Conservation (phyloP, 1,284 basidiomycete species). For the Testicularia cyperi region DNA sequence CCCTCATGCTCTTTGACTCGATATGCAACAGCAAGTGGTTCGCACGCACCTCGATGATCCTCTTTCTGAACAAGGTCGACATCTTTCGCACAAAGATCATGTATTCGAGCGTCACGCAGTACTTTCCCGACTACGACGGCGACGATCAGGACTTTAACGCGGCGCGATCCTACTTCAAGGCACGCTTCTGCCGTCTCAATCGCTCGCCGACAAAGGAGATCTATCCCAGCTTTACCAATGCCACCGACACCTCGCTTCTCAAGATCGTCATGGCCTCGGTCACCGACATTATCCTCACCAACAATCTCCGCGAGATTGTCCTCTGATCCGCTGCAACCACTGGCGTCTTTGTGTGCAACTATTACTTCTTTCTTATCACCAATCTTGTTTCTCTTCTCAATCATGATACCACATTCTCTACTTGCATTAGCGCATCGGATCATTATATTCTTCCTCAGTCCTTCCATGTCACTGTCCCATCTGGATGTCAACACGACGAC, state of each 20-base stretch:
- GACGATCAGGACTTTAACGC: conserved; percentile 67
- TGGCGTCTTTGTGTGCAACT: too few relatives aligned
- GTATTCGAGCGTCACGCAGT: conserved; percentile 77
- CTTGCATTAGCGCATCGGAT: too few relatives aligned
- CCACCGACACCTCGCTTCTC: conserved; percentile 87
- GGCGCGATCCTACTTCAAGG: conserved; percentile 87
- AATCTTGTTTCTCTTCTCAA: too few relatives aligned
- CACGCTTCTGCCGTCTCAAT: conserved; percentile 77
- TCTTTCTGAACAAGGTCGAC: conserved; percentile 68
- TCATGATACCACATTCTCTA: too few relatives aligned
- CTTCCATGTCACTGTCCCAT: too few relatives aligned
- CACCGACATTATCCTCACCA: conserved; percentile 53
- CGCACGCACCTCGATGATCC: conserved; percentile 83
- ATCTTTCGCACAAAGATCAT: conserved; percentile 80
- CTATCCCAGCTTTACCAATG: conserved; percentile 83
- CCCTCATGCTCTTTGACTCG: conserved; percentile 91
- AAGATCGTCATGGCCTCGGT: conserved; percentile 77
- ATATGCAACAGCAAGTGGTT: conserved; percentile 97
- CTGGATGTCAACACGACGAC: too few relatives aligned
- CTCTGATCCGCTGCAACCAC: too few relatives aligned
- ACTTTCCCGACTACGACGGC: conserved; percentile 64
- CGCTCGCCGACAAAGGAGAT: conserved; percentile 85
- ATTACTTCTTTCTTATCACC: too few relatives aligned
- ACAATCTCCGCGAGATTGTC: conserved; percentile 34
- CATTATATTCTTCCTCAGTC: too few relatives aligned